Percentiles rank a stretch among this genome's conserved stretches.
These are phyloP conservation scores for Taiozyma sp. DNA, from an alignment of 1,139 yeast species.

Conservation along the genomic window DNA sequence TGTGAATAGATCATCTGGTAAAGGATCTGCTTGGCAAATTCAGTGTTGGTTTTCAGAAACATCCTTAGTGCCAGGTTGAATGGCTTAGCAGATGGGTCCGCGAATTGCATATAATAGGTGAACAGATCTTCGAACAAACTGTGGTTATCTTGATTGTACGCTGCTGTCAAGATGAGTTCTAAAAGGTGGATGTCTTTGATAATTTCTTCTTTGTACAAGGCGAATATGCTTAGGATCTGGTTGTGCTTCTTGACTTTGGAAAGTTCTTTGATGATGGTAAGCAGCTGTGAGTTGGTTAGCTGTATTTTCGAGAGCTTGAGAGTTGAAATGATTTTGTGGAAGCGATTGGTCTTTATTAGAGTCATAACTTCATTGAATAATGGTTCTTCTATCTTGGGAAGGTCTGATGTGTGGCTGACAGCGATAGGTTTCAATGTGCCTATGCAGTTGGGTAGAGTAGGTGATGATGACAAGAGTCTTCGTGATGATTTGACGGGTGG, in stretches of 20 bases:
- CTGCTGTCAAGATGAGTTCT: constrained; percentile 5
- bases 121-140: constrained; percentile 17
- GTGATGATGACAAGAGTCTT: neutral
- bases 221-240: constrained; percentile 5
- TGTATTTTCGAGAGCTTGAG: neutral
- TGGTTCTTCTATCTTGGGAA: neutral
- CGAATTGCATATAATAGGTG: constrained; percentile 14
- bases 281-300: neutral
- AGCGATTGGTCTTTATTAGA: neutral
- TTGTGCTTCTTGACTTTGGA: constrained; percentile 6
- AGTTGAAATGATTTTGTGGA: neutral
- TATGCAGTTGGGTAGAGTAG: neutral
- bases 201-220: constrained; percentile 6
- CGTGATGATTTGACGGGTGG: neutral
- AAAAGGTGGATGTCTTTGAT: constrained; percentile 2
- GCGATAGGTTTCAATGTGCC: neutral
- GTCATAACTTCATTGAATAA: neutral
- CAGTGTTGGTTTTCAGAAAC: constrained; percentile 17
- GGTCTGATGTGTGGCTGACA: neutral
- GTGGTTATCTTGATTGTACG: constrained; percentile 8
- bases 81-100: constrained; percentile 8
- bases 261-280: neutral
- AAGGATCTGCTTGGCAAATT: constrained; percentile 22
- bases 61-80: constrained; percentile 20
- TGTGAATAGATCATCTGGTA: constrained; percentile 22